These are phyloP conservation scores for Xerocomus spinulosus DNA, from an alignment of 768 basidiomycete species.

Conservation along the genomic window DNA sequence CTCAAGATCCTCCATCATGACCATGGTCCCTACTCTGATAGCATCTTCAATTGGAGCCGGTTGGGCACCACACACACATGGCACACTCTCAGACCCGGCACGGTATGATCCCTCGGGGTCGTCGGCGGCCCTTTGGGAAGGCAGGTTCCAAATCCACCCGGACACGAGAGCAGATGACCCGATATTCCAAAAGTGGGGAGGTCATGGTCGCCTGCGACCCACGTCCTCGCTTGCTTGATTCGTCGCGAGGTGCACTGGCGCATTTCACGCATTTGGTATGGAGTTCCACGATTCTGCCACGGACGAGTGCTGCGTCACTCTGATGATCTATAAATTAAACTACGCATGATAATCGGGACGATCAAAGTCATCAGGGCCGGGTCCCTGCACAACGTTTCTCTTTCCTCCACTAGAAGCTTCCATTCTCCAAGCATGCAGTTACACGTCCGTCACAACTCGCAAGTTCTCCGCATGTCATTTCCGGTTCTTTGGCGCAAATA, in stretches of 20 bases:
- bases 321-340: conserved; percentile 10
- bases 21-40: conserved; percentile 72
- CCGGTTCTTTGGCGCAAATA: conserved; percentile 13
- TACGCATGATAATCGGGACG: conserved; percentile 5
- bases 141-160: conserved; percentile 83
- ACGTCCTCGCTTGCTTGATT: conserved; percentile 18
- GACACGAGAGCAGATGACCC: conserved; percentile 71
- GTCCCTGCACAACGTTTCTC: conserved; percentile 8
- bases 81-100: conserved; percentile 69
- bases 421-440: not conserved
- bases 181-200: conserved; percentile 33
- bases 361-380: conserved; percentile 3
- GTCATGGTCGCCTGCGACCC: conserved; percentile 8
- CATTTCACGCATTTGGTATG: not conserved
- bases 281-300: conserved; percentile 4
- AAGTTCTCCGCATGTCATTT: not conserved
- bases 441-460: not conserved
- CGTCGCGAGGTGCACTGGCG: not conserved
- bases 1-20: conserved; percentile 62
- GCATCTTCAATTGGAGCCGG: conserved; percentile 70
- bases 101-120: conserved; percentile 73
- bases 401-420: not conserved
- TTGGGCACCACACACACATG: conserved; percentile 52
- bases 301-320: conserved; percentile 4
- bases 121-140: conserved; percentile 79